phyloP scores from a whole-genome alignment of 148 eudicot species.

The Rhododendron henanense region DNA sequence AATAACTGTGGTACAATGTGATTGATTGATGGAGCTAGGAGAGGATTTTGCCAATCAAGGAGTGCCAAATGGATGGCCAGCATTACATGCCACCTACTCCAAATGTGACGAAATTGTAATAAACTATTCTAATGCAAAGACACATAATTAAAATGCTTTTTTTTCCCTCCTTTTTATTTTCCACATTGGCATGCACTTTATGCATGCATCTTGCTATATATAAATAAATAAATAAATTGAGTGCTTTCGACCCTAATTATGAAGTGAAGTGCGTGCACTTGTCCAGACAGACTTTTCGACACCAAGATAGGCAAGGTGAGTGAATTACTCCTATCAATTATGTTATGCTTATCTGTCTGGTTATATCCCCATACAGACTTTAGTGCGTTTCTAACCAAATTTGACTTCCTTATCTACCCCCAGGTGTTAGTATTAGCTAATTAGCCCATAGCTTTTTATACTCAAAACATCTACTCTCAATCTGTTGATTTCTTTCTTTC shows the following conservation, averaged over 20 bases:
- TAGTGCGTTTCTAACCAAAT: neutral
- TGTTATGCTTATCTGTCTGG: neutral
- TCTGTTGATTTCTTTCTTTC: too few species aligned
- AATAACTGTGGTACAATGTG: too few species aligned
- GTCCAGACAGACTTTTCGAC: neutral
- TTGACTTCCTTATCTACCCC: neutral
- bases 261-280: neutral
- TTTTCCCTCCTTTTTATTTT: neutral
- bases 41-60: neutral
- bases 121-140: neutral
- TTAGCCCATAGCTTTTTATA: neutral
- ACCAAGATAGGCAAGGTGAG: neutral
- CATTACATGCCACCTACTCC: conserved; percentile 16
- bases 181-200: neutral
- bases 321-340: too few species aligned
- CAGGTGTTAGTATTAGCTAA: neutral
- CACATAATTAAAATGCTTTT: neutral
- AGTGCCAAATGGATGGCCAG: conserved; percentile 9
- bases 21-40: too few species aligned
- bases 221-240: neutral
- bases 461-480: neutral
- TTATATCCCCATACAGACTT: neutral
- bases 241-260: neutral
- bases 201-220: neutral
- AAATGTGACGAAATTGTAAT: neutral